A percentile compares a stretch with the other conserved stretches of the same genome.
Evolutionary conservation across 352 stramenopile species (phyloP).

Genomic region (Phytopythium kandeliae): DNA sequence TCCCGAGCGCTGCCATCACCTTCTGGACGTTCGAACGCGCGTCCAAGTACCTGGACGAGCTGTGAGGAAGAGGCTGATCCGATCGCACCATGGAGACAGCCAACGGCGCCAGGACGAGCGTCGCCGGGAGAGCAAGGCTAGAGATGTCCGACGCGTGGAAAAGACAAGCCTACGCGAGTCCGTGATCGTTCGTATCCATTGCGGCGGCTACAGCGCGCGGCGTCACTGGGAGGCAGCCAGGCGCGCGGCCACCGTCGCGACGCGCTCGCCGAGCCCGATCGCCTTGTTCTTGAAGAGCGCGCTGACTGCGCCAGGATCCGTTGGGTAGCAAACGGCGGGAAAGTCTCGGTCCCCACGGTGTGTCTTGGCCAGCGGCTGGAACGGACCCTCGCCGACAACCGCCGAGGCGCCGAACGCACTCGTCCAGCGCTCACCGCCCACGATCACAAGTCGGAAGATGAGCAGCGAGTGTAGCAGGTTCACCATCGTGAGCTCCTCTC

Average conservation of each 20-base stretch:
- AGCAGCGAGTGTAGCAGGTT: conserved; percentile 84
- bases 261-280: conserved; percentile 61
- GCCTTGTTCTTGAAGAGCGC: conserved; percentile 81
- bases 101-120: no score
- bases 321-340: conserved; percentile 47
- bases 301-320: conserved; percentile 50
- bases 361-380: conserved; percentile 20
- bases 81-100: no score
- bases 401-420: conserved; percentile 81
- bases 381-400: conserved; percentile 73
- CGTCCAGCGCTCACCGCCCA: conserved; percentile 81
- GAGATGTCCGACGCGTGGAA: not conserved
- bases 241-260: conserved; percentile 43
- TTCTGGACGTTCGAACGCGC: conserved; percentile 76
- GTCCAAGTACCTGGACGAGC: conserved; percentile 40
- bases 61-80: conserved; percentile 5
- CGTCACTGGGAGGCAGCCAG: conserved; percentile 6
- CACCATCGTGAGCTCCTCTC: conserved; percentile 84
- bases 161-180: not conserved
- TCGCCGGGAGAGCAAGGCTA: not conserved
- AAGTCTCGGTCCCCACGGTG: conserved; percentile 22
- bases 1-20: conserved; percentile 74
- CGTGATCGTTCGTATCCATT: no score
- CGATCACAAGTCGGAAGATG: conserved; percentile 84
- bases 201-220: not conserved